Percentiles rank a stretch among this genome's conserved stretches.
Evolutionary conservation across 176 grass and related monocot species (phyloP).

Genomic region (Triticum monococcum): DNA sequence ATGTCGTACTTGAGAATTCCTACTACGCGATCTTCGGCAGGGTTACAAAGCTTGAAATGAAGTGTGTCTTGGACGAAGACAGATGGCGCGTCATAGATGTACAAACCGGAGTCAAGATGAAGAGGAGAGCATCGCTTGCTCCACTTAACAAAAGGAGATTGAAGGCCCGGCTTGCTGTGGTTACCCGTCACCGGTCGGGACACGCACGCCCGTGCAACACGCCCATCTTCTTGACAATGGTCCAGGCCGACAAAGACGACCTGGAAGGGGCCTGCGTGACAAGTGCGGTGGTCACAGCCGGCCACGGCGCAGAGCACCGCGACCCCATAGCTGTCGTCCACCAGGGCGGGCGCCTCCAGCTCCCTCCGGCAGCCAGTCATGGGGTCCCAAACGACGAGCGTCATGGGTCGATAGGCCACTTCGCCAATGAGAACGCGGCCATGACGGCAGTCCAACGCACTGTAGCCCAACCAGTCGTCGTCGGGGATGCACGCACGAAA

Average conservation of each 20-base stretch:
- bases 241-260: not conserved
- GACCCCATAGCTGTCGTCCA: not conserved
- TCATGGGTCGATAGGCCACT: too few relatives aligned
- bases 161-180: not conserved
- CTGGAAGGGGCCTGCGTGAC: not conserved
- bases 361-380: not conserved
- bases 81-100: accelerated
- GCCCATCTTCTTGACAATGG: not conserved
- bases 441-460: not conserved
- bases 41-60: not conserved
- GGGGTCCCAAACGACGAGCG: not conserved
- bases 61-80: not conserved
- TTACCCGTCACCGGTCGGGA: not conserved
- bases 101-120: not conserved
- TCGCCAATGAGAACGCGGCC: not conserved
- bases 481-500: not conserved
- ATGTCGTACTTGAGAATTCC: not conserved
- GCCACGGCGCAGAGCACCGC: not conserved
- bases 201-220: not conserved
- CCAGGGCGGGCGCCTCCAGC: not conserved
- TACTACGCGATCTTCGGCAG: not conserved
- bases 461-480: not conserved
- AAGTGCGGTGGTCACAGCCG: not conserved
- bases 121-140: not conserved
- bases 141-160: not conserved